Percentiles rank a stretch among this genome's conserved stretches.
Conservation (phyloP, 225 moss, liverwort and hornwort genomes). For the Rhytidiadelphus loreus region DNA sequence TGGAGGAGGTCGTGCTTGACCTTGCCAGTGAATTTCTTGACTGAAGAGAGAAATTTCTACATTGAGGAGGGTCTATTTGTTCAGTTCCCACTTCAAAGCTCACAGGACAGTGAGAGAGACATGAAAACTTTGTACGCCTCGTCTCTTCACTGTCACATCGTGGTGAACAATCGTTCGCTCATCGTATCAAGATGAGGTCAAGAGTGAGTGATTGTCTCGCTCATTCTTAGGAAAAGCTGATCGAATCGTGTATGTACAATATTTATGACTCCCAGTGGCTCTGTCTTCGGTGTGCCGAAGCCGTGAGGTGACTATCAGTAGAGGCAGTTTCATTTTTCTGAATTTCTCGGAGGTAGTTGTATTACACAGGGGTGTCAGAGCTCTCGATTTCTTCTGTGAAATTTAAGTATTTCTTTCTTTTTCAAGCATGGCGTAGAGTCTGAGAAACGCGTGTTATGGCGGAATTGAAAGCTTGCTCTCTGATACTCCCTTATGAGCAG, state of each 20-base stretch:
- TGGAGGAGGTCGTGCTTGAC: conserved; percentile 36
- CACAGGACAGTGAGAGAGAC: not conserved
- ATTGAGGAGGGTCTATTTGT: not conserved
- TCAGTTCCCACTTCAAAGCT: not conserved
- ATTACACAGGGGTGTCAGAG: not conserved
- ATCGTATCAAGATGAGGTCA: not conserved
- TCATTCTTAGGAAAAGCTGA: not conserved
- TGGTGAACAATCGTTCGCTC: conserved; percentile 10
- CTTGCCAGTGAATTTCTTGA: not conserved
- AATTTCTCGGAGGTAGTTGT: not conserved
- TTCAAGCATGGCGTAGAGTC: not conserved
- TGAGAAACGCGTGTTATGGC: not conserved
- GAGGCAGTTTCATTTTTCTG: not conserved
- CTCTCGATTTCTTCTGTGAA: not conserved
- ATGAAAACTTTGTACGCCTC: not conserved
- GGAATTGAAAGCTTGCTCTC: not conserved
- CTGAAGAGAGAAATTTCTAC: not conserved
- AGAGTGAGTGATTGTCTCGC: not conserved
- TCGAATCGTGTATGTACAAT: conserved; percentile 6
- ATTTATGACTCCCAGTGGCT: not conserved
- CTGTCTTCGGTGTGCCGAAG: not conserved
- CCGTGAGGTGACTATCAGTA: not conserved
- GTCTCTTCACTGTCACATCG: not conserved
- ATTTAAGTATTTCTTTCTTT: not conserved
- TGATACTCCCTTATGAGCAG: not conserved